Conservation (phyloP, 2,329 filamentous ascomycete species). For the Aureobasidium namibiae region DNA sequence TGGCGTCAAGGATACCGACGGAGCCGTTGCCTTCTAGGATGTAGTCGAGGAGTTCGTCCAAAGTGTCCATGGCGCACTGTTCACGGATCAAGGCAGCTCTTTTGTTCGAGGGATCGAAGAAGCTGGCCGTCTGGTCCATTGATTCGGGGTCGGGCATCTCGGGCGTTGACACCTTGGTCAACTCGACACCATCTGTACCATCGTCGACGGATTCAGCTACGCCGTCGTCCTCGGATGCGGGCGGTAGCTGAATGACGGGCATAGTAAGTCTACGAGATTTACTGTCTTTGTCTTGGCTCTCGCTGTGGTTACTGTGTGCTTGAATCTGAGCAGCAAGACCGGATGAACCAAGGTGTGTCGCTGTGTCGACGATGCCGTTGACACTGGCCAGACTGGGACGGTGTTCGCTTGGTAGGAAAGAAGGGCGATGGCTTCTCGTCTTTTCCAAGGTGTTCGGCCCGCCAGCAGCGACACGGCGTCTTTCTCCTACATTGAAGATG, state of each 20-base stretch:
- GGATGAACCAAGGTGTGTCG: conserved; percentile 19
- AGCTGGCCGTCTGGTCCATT: conserved; percentile 52
- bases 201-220: conserved; percentile 10
- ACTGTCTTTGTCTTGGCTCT: neutral
- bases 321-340: conserved; percentile 47
- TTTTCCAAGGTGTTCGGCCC: conserved; percentile 33
- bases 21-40: conserved; percentile 74
- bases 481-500: conserved; percentile 96
- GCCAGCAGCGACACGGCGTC: conserved; percentile 69
- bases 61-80: conserved; percentile 82
- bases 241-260: conserved; percentile 4
- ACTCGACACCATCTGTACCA: conserved; percentile 17
- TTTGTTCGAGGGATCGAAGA: conserved; percentile 87
- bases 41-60: conserved; percentile 88
- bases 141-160: conserved; percentile 9
- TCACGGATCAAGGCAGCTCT: conserved; percentile 76
- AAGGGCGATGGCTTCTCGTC: conserved; percentile 20
- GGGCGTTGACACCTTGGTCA: conserved; percentile 19
- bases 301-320: conserved; percentile 45
- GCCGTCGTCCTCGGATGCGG: neutral
- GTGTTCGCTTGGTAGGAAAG: conserved; percentile 16
- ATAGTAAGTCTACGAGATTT: neutral
- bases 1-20: conserved; percentile 92
- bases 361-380: conserved; percentile 19
- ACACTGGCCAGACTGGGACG: conserved; percentile 19